Evolutionary conservation across 164 flowering plant species (phyloP).

Genomic region (Tinospora cordifolia): DNA sequence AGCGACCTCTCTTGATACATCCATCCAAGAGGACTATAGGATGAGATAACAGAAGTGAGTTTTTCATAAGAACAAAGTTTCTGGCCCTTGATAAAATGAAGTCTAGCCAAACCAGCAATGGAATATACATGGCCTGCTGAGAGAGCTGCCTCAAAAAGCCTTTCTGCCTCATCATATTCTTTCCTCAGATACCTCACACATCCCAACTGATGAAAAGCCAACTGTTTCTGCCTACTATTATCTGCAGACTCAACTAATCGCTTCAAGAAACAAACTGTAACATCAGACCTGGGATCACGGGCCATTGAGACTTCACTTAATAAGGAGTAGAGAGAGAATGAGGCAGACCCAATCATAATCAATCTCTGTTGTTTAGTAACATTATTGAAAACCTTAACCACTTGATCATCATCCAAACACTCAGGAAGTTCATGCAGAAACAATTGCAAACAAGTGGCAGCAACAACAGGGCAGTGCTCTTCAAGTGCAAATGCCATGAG

Average conservation of each 20-base stretch:
- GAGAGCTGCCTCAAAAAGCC: slow-evolving; percentile 61
- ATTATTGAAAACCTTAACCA: slow-evolving; percentile 48
- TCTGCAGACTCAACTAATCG: slow-evolving; percentile 55
- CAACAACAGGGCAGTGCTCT: slow-evolving; percentile 64
- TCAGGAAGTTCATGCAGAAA: slow-evolving; percentile 74
- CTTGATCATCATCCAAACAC: slow-evolving; percentile 57
- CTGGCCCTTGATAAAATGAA: slow-evolving; percentile 45
- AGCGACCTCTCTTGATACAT: slow-evolving; percentile 93
- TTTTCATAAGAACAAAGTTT: slow-evolving; percentile 53
- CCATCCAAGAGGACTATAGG: slow-evolving; percentile 75
- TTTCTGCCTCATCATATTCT: slow-evolving; percentile 77
- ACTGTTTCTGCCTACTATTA: slow-evolving; percentile 48
- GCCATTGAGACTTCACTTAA: slow-evolving; percentile 75
- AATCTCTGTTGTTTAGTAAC: slow-evolving; percentile 41
- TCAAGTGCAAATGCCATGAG: slow-evolving; percentile 78
- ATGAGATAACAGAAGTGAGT: slow-evolving; percentile 64
- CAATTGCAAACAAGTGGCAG: slow-evolving; percentile 90
- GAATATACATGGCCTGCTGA: slow-evolving; percentile 79
- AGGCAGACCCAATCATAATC: slow-evolving; percentile 70
- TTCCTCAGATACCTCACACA: slow-evolving; percentile 73
- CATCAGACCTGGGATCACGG: slow-evolving; percentile 57
- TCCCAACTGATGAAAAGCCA: slow-evolving; percentile 81
- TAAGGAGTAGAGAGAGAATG: slow-evolving; percentile 73
- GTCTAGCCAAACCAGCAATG: slow-evolving; percentile 67
- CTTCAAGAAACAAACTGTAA: slow-evolving; percentile 51